Evolutionary conservation across 2,329 filamentous ascomycete species (phyloP), one percentile per base, ranked within the genome.

Genomic region (Cladorrhinum sp.): DNA sequence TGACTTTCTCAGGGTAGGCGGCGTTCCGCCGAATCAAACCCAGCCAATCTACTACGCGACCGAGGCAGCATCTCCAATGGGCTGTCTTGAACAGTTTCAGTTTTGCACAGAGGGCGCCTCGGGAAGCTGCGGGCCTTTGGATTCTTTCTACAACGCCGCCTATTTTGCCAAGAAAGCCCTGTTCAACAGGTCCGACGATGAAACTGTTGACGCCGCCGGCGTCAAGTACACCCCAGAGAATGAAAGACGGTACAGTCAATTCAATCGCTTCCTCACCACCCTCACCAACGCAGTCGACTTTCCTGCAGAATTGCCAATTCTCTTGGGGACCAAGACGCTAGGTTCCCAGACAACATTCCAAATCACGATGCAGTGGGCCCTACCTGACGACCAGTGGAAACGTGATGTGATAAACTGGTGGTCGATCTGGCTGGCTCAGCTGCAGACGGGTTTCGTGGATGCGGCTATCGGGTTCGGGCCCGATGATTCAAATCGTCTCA

Each of bases 371-470:
- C 27, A 9, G 4, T 53, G 58, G 56, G 7, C 9, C 16, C 27
- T 61, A 3, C 45, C 52, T 2, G 38, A 55, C 24, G 50, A 58
- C 45, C 60, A 62, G 52, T 62, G 60, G 60, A 58, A 58, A 52
- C 9, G n/a, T 5, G 60, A 62, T 22, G 27, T 57, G 27, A 25
- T 22, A 18, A 27, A 59, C 45, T 62, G 56, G 56, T 24, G 45
- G 36, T 8, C 41, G 18, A 59, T 50, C 3, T 58, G 29, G 24
- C 51, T 62, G n/a, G 56, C 60, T 1, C 20, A 52, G 16, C 50
- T 58, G 23, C 25, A n/a, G 41, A 27, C 2, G 25, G 45, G 8
- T 27, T 53, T 25, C 3, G 45, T 29, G 16, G 16, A 24, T 6
- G 27, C 45, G 8, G 53, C 38, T 4, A 23, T 36, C 16, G 51